Base-by-base conservation (phyloP, 2,329 filamentous ascomycete genomes). In the Neofusicoccum kwambonambiense region DNA sequence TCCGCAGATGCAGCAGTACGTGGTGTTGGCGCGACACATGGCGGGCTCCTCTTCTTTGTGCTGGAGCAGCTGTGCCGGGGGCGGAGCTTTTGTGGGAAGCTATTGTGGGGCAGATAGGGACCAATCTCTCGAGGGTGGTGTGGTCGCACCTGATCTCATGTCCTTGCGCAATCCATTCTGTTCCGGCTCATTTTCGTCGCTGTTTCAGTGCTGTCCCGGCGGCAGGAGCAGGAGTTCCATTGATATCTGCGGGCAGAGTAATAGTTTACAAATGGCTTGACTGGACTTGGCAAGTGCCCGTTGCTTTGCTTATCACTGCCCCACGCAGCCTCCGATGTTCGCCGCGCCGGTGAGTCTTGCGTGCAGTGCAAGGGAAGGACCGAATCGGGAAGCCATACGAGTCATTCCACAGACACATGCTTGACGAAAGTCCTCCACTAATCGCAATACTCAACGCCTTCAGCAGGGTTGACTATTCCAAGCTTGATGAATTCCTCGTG, bases 1-100 rank as follows among this genome's bases (percentile, higher is more conserved):
- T 50, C 58, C 58, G 47, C 58, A 62, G 45, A 62, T 42, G 58
- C 58, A 50, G 58, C 58, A 62, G 45, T 62, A 62, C 13, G 56
- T 60, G n/a, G 56, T 60, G 27, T 34, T 47, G 11, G 56, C 41
- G 56, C 42, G 56, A 34, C 56, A 60, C 56, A 60, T 60, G 56
- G 56, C 9, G 6, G 27, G 5, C 34, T 47, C 31, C 17, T 45
- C 42, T 17, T 34, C 3, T 13, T 19, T 13, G 27, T 15, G 19
- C 42, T n/a, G 11, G 56, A 44, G 37, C 45, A 58, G 19, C 11
- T 27, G 19, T 39, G 56, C 22, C n/a, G 31, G 31, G 9, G 17
- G 56, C 42, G 42, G 9, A 47, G 27, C 56, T 60, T 60, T 47
- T 60, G 56, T 60, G 42, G 41, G 37, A 44, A 60, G 56, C 56